These are phyloP conservation scores for Austroboletus novae-zelandiae DNA, from an alignment of 1,284 basidiomycete genomes.

Conservation along the genomic window DNA sequence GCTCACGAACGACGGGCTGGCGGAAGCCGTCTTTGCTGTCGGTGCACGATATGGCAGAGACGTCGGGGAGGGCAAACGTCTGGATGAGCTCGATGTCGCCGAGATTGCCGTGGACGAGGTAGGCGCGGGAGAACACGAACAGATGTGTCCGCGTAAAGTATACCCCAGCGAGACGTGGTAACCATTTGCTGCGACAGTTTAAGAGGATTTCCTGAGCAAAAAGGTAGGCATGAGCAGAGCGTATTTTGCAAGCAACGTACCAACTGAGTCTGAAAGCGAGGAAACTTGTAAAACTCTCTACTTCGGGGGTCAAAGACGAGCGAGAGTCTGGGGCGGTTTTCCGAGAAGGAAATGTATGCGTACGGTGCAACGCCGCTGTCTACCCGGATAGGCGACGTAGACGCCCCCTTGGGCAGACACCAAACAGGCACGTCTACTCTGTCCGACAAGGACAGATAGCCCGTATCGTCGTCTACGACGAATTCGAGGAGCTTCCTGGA, in stretches of 20 bases:
- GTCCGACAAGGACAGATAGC: constrained; percentile 9
- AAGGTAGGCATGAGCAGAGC: too few species aligned
- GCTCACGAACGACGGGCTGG: constrained; percentile 5
- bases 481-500: constrained; percentile 19
- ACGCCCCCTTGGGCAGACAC: constrained; percentile 9
- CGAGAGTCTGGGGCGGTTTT: constrained; percentile 9
- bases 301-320: constrained; percentile 14
- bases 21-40: not conserved
- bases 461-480: constrained; percentile 18
- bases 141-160: constrained; percentile 15
- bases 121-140: constrained; percentile 14
- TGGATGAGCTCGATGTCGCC: constrained; percentile 19
- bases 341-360: constrained; percentile 13
- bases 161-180: constrained; percentile 17
- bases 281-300: constrained; percentile 20
- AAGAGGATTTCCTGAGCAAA: constrained; percentile 13
- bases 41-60: not conserved
- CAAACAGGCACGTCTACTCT: constrained; percentile 14
- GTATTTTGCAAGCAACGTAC: not conserved
- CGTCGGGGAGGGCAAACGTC: constrained; percentile 18
- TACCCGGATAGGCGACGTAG: constrained; percentile 9
- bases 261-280: constrained; percentile 12
- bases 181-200: constrained; percentile 18
- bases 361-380: constrained; percentile 11
- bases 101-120: constrained; percentile 9